Conservation (phyloP, 257 asterid species). For the Cynanchum wilfordii region DNA sequence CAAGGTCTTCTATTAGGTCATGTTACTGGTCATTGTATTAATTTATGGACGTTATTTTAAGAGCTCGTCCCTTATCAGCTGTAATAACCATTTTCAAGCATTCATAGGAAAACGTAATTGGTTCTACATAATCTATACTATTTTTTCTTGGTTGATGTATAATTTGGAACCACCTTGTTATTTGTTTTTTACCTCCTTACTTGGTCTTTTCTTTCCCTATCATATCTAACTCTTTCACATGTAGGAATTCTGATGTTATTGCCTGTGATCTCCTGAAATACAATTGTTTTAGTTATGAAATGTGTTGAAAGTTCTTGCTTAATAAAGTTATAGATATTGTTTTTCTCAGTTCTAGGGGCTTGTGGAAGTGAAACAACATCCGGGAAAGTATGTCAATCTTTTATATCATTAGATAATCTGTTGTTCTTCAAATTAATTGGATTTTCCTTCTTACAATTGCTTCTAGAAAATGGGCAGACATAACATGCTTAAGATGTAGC, state of each 20-base stretch:
- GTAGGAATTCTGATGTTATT: constrained; percentile 8
- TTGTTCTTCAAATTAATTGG: not conserved
- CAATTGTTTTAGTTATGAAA: not conserved
- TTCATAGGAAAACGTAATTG: constrained; percentile 29
- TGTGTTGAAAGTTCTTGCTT: not conserved
- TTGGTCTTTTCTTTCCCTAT: constrained; percentile 18
- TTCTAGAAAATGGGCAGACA: not conserved
- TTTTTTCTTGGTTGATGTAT: constrained; percentile 35
- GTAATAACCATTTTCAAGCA: constrained; percentile 37
- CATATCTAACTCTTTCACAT: not conserved
- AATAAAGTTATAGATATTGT: not conserved
- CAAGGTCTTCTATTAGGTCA: constrained; percentile 78
- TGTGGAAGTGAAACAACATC: not conserved
- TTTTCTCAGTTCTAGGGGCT: not conserved
- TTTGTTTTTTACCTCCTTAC: not conserved
- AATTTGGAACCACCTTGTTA: constrained; percentile 22
- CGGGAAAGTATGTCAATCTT: not conserved
- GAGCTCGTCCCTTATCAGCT: constrained; percentile 38
- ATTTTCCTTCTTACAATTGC: not conserved
- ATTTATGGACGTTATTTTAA: constrained; percentile 36
- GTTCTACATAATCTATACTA: constrained; percentile 24
- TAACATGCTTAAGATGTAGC: not conserved
- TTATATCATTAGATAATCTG: not conserved
- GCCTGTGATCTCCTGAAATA: constrained; percentile 2
- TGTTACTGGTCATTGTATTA: constrained; percentile 52